Base-by-base conservation (phyloP, 768 basidiomycete species). In the Exsudoporus frostii region DNA sequence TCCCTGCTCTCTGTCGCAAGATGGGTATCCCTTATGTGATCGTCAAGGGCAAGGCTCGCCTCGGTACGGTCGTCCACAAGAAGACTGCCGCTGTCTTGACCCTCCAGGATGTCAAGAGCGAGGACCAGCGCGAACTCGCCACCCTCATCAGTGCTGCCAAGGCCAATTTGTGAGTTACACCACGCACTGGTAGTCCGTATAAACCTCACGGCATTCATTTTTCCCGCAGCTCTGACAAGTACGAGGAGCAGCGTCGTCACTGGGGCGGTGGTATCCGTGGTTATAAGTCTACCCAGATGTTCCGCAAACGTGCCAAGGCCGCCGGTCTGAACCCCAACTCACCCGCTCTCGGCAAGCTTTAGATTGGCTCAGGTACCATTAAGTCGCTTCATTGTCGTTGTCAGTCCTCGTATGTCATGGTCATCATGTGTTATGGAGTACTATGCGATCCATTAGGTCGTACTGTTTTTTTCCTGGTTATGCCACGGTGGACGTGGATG, bases 11-110 rank as follows among this genome's bases (percentile, higher is more conserved):
- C 55, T 98, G 96, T 80, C 88, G 93, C 75, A 98, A 98, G 86
- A 98, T 98, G 95, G 95, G 95, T 72, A 90, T 98, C 32, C 95
- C 95, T 37, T 98, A 98, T 76, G 92, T 94, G 59, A 97, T 99
- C 61, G 94, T 96, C 64, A 98, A 98, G 79, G 89, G 90, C 76
- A 98, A 98, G 78, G 92, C 96, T 51, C 91, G 96, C 71, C 91
- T 98, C 66, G 96, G 96, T 63, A 92, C 95, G 7, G 93, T 98
- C 57, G 92, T 95, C 37, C 92, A 97, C 83, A 97, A 97, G 86
- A 98, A 98, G 85, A 98, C 94, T 47, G 86, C 94, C 42, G 88
- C 95, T 48, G 88, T 95, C 48, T 75, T 97, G 50, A 88, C 90
- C 37, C 73, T 99, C 54, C 90, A 94, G 75, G 96, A 99, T 22